These are phyloP conservation scores for Hypoxylon sp. DNA, from an alignment of 2,329 filamentous ascomycete genomes.

Conservation along the genomic window DNA sequence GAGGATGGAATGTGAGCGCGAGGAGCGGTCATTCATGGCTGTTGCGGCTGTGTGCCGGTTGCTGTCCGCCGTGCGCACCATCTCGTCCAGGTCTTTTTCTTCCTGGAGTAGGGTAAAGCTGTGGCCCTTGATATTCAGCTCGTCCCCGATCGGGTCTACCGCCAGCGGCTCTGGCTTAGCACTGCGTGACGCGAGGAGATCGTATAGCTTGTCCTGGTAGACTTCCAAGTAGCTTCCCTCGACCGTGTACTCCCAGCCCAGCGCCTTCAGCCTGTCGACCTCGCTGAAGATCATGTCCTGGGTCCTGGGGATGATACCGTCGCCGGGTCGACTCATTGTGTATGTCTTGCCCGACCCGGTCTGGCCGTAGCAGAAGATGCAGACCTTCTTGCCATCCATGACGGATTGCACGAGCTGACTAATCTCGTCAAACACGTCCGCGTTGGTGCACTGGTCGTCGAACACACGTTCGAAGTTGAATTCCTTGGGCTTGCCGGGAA, in stretches of 20 bases:
- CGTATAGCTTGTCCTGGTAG: constrained; percentile 97
- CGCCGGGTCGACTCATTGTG: constrained; percentile 74
- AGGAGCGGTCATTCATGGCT: constrained; percentile 96
- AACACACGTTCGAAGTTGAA: constrained; percentile 97
- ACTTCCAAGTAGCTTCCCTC: constrained; percentile 97
- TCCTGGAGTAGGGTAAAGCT: constrained; percentile 72
- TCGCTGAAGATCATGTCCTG: constrained; percentile 95
- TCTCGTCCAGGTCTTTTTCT: constrained; percentile 81
- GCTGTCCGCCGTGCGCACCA: constrained; percentile 82
- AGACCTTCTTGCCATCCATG: constrained; percentile 97
- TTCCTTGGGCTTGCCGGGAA: constrained; percentile 81
- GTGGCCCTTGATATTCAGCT: constrained; percentile 51
- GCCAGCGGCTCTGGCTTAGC: constrained; percentile 77
- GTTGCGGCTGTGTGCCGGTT: constrained; percentile 95
- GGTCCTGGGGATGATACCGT: constrained; percentile 95
- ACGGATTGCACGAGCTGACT: constrained; percentile 97
- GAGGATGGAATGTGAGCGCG: constrained; percentile 95
- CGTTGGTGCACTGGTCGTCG: constrained; percentile 79
- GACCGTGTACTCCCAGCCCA: constrained; percentile 95
- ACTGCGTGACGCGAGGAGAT: constrained; percentile 75
- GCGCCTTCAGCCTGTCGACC: constrained; percentile 83
- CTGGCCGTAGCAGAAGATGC: constrained; percentile 98
- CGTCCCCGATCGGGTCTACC: constrained; percentile 50
- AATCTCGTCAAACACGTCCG: constrained; percentile 94
- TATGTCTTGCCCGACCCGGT: constrained; percentile 97